phyloP scores from a whole-genome alignment of 73 alveolate genomes.

The Symbiodinium natans region DNA sequence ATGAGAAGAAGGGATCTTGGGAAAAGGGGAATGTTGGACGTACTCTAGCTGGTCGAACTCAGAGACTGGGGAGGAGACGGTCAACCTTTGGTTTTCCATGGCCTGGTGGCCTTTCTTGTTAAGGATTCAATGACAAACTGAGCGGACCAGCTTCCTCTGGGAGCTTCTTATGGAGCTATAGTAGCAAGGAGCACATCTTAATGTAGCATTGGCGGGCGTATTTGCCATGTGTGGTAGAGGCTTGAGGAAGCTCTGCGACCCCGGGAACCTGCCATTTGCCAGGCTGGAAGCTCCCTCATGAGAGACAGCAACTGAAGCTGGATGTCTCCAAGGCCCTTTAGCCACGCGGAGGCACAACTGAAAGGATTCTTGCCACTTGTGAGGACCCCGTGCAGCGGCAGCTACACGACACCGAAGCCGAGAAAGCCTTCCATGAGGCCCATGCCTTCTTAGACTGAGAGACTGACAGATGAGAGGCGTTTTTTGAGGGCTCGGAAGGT shows the following conservation, averaged over 20 bases:
- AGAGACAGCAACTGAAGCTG: conserved; percentile 59
- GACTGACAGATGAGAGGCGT: neutral
- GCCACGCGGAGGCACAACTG: neutral
- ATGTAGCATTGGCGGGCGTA: neutral
- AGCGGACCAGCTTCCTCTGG: too few relatives aligned
- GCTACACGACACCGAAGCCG: conserved; percentile 45
- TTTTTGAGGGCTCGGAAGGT: conserved; percentile 9
- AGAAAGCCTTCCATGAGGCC: conserved; percentile 60
- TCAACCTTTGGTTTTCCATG: too few relatives aligned
- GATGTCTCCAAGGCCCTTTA: conserved; percentile 30
- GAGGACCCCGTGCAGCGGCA: conserved; percentile 65
- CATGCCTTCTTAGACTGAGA: neutral
- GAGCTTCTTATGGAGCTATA: too few relatives aligned
- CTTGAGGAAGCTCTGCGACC: too few relatives aligned
- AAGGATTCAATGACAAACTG: too few relatives aligned
- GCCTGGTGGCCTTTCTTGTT: too few relatives aligned
- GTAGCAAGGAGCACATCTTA: too few relatives aligned
- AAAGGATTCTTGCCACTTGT: neutral
- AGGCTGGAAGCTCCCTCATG: conserved; percentile 86
- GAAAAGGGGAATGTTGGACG: too few relatives aligned
- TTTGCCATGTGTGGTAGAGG: too few relatives aligned
- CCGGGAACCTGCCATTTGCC: neutral
- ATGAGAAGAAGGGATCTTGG: too few relatives aligned
- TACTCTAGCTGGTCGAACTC: too few relatives aligned
- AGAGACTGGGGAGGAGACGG: too few relatives aligned